A percentile compares a stretch with the other conserved stretches of the same genome.
These are phyloP conservation scores for Raffaelea deltoideospora DNA, from an alignment of 2,329 filamentous ascomycete species.

Conservation along the genomic window DNA sequence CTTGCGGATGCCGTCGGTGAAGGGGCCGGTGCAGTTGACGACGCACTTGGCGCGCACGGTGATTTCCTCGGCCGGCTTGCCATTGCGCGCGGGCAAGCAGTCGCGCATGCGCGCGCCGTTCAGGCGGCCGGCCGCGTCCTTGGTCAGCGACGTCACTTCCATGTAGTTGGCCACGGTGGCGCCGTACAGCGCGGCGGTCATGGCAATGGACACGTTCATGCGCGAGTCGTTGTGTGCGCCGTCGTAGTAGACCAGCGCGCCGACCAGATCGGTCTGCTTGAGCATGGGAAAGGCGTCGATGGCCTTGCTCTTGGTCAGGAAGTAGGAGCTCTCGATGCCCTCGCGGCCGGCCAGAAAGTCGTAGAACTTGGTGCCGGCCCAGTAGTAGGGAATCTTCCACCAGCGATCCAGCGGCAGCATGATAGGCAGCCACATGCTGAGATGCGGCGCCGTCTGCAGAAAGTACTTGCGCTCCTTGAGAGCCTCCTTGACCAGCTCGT, in stretches of 20 bases:
- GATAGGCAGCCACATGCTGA: slow-evolving; percentile 68
- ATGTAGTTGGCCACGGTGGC: slow-evolving; percentile 69
- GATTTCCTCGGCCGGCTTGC: slow-evolving; percentile 40
- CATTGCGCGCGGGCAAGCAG: slow-evolving; percentile 39
- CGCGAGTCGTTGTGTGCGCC: slow-evolving; percentile 77
- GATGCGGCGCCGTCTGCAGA: slow-evolving; percentile 66
- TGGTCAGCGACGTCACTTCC: slow-evolving; percentile 60
- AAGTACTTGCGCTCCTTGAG: slow-evolving; percentile 74
- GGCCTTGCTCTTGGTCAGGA: slow-evolving; percentile 61
- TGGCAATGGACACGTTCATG: slow-evolving; percentile 72
- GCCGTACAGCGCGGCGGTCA: slow-evolving; percentile 68
- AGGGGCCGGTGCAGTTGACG: slow-evolving; percentile 74
- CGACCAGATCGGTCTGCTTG: slow-evolving; percentile 56
- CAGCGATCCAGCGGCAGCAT: slow-evolving; percentile 70
- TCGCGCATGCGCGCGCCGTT: slow-evolving; percentile 55
- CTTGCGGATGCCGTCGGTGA: slow-evolving; percentile 65
- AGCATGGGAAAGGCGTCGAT: slow-evolving; percentile 67
- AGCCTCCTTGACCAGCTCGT: slow-evolving; percentile 66
- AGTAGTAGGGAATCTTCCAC: slow-evolving; percentile 70
- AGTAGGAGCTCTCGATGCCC: slow-evolving; percentile 73
- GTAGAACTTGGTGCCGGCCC: slow-evolving; percentile 59
- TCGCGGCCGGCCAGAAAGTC: slow-evolving; percentile 69
- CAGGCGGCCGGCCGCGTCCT: slow-evolving; percentile 53
- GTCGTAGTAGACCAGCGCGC: slow-evolving; percentile 75
- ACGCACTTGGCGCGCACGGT: slow-evolving; percentile 64